A percentile compares a stretch with the other conserved stretches of the same genome.
Evolutionary conservation across 495 filamentous ascomycete species (phyloP).

Genomic region (Astrothelium subdiscretum): DNA sequence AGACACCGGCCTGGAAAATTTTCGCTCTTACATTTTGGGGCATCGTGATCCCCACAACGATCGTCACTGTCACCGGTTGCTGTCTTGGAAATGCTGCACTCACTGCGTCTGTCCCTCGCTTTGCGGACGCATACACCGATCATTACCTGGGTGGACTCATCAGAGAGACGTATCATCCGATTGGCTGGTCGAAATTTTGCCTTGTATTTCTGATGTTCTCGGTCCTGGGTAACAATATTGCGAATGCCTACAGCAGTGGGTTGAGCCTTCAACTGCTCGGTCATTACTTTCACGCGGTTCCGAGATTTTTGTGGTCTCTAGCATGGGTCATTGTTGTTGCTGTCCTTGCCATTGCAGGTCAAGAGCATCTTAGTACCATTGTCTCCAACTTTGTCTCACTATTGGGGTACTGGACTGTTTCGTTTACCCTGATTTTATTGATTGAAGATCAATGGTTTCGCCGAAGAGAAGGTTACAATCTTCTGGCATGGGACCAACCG

Average conservation of each 20-base stretch:
- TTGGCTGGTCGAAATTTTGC: constrained; percentile 47
- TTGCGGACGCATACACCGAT: constrained; percentile 35
- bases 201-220: constrained; percentile 31
- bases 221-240: constrained; percentile 31
- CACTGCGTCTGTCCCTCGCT: constrained; percentile 25
- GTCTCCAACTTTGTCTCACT: constrained; percentile 30
- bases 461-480: constrained; percentile 34
- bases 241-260: constrained; percentile 31
- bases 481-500: constrained; percentile 40
- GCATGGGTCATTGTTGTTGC: constrained; percentile 32
- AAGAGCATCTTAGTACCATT: constrained; percentile 28
- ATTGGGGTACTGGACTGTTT: constrained; percentile 26
- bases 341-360: constrained; percentile 32
- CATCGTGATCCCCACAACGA: constrained; percentile 42
- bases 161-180: constrained; percentile 41
- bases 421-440: constrained; percentile 41
- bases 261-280: constrained; percentile 35
- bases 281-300: constrained; percentile 31
- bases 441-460: constrained; percentile 51
- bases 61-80: constrained; percentile 44
- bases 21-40: constrained; percentile 40
- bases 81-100: constrained; percentile 41
- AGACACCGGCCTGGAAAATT: constrained; percentile 39
- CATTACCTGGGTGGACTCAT: constrained; percentile 49
- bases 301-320: constrained; percentile 34